A percentile compares a stretch with the other conserved stretches of the same genome.
phyloP scores from a whole-genome alignment of 768 basidiomycete species.

The Sarcodon aspratus region DNA sequence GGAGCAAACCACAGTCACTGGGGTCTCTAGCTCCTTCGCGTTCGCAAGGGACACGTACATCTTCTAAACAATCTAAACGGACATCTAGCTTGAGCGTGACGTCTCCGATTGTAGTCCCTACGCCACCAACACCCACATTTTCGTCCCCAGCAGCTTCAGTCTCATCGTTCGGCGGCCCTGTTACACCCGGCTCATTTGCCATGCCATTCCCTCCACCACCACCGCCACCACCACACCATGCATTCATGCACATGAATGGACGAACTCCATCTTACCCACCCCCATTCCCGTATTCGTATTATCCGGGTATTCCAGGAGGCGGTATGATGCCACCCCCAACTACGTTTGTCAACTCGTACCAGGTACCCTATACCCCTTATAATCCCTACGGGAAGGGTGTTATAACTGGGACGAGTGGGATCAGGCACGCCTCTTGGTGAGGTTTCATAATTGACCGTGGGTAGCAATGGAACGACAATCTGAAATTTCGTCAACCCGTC shows the following conservation, averaged over 20 bases:
- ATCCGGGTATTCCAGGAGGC: neutral
- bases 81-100: neutral
- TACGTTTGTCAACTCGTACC: neutral
- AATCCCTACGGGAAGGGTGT: neutral
- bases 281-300: neutral
- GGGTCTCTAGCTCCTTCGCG: neutral
- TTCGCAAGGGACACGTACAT: neutral
- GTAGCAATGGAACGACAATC: too few relatives aligned
- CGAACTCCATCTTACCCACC: neutral
- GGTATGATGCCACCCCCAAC: neutral
- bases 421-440: neutral
- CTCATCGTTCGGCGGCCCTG: neutral
- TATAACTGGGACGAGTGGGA: neutral
- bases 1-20: neutral
- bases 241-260: neutral
- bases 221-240: neutral
- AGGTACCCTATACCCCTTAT: neutral
- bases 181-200: neutral
- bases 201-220: neutral
- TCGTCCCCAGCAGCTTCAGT: neutral
- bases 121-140: neutral
- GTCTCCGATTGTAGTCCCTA: neutral
- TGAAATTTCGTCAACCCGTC: too few relatives aligned
- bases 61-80: neutral
- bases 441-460: too few relatives aligned